Percentiles rank a stretch among this genome's conserved stretches.
Conservation (phyloP, 306 rosid genomes). For the Dryas octopetala region DNA sequence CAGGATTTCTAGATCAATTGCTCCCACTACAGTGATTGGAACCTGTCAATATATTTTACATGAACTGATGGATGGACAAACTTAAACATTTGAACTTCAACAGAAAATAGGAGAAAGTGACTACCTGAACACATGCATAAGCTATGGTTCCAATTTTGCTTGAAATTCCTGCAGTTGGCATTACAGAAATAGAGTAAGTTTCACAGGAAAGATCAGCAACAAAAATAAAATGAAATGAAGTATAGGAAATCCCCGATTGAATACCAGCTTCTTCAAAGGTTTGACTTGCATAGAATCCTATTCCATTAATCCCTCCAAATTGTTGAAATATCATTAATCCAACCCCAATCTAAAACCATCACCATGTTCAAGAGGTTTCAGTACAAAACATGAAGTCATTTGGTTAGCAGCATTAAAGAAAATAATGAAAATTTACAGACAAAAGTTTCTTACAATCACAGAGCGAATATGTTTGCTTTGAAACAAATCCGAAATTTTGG, state of each 20-base stretch:
- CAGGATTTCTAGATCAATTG: slow-evolving; percentile 7
- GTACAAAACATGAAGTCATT: slow-evolving; percentile 1
- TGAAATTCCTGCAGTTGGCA: slow-evolving; percentile 51
- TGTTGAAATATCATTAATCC: slow-evolving; percentile 55
- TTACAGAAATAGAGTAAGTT: slow-evolving; percentile 4
- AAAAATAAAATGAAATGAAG: slow-evolving; percentile 3
- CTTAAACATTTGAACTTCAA: not conserved
- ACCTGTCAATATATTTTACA: slow-evolving; percentile 31
- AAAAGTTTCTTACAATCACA: slow-evolving; percentile 28
- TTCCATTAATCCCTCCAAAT: slow-evolving; percentile 48
- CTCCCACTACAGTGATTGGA: slow-evolving; percentile 48
- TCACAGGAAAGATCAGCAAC: not conserved
- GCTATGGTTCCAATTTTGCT: slow-evolving; percentile 63
- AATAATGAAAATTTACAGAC: not conserved
- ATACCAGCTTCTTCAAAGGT: slow-evolving; percentile 49
- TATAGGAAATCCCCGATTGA: not conserved
- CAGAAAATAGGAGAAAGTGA: not conserved
- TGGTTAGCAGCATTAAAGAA: not conserved
- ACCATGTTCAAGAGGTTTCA: slow-evolving; percentile 4
- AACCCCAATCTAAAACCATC: slow-evolving; percentile 42
- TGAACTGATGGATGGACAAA: not conserved
- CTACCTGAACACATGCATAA: slow-evolving; percentile 69
- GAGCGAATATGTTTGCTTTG: slow-evolving; percentile 29
- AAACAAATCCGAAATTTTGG: slow-evolving; percentile 36
- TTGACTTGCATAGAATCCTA: slow-evolving; percentile 50